Evolutionary conservation across 2,329 filamentous ascomycete genomes (phyloP), one percentile per base, ranked within the genome.

Genomic region (Arthrinium phaeospermum): DNA sequence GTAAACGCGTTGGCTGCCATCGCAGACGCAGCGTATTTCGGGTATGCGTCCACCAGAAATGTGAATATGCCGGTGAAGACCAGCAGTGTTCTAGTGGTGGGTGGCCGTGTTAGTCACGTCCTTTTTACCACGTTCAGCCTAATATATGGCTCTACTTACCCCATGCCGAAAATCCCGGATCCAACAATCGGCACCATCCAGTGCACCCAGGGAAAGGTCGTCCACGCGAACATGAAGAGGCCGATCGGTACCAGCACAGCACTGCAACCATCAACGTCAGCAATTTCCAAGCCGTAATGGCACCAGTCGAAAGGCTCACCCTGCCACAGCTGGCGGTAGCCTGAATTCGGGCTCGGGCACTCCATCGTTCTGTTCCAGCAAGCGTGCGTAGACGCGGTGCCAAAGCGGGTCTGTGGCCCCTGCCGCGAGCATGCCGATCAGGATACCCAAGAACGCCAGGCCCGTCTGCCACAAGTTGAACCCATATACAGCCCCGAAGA

Each of bases 161-260:
- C 93, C 80, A 87, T 85, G 72, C 91, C 93, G 83, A 95, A 95
- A 64, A 95, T 84, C 57, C 81, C 86, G 41, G 91, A 92, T 27
- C 91, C 93, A 82, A 95, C 91, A 75, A 94, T 91, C 37, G 93
- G 92, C 67, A 91, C 87, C 74, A 94, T 92, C 91, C 91, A 96
- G 82, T 94, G 92, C 68, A 98, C 89, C 76, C 82, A 88, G 2
- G 91, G 82, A 80, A 91, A 95, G 19, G 93, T 92, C 5, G 93
- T 95, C 93, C 94, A 98, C 12, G 91, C 94, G 82, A 98, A 98
- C 83, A 94, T 93, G 81, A 98, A 97, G 22, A 98, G 83, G 8
- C 94, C 94, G 71, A 93, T 85, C 6, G 95, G 94, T 45, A 96
- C 94, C 13, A 97, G 82, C 64, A 94, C 82, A 0, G 91, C 91